Evolutionary conservation across 768 basidiomycete genomes (phyloP).

Genomic region (Mrakia blollopis): DNA sequence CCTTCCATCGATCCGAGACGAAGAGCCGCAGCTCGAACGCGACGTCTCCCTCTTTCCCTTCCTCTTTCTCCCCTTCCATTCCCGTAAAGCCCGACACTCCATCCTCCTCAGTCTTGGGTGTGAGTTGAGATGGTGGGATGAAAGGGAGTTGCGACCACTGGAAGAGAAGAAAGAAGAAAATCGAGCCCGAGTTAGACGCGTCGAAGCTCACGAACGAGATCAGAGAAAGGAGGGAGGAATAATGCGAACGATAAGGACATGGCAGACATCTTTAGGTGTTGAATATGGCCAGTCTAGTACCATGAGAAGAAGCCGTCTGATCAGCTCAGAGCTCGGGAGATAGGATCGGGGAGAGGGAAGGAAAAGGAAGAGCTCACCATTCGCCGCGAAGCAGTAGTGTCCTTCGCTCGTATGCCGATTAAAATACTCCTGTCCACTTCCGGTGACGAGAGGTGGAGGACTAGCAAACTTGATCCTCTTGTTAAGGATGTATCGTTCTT

Average conservation of each 20-base stretch:
- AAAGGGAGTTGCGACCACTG: conserved; percentile 69
- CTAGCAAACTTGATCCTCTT: conserved; percentile 19
- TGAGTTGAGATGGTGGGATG: conserved; percentile 55
- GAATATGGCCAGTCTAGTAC: conserved; percentile 88
- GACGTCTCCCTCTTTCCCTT: conserved; percentile 49
- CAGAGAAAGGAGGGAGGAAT: conserved; percentile 14
- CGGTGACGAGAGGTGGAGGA: conserved; percentile 10
- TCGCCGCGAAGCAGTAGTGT: conserved; percentile 24
- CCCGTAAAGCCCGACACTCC: conserved; percentile 77
- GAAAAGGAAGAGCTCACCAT: conserved; percentile 19
- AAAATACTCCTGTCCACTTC: conserved; percentile 53
- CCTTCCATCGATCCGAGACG: conserved; percentile 62
- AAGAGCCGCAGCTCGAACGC: conserved; percentile 60
- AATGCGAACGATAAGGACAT: conserved; percentile 10
- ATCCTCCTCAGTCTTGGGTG: conserved; percentile 55
- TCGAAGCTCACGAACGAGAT: conserved; percentile 46
- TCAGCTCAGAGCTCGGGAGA: neutral
- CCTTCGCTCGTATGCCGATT: conserved; percentile 55
- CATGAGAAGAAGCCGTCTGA: conserved; percentile 58
- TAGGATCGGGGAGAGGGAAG: neutral
- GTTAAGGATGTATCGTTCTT: conserved; percentile 31
- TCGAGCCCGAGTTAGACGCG: conserved; percentile 66
- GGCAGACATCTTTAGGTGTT: conserved; percentile 47
- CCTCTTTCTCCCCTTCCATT: conserved; percentile 49
- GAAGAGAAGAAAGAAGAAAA: conserved; percentile 41